Percentiles rank a stretch among this genome's conserved stretches.
phyloP scores from a whole-genome alignment of 2,329 filamentous ascomycete genomes.

The Claviceps paspali region DNA sequence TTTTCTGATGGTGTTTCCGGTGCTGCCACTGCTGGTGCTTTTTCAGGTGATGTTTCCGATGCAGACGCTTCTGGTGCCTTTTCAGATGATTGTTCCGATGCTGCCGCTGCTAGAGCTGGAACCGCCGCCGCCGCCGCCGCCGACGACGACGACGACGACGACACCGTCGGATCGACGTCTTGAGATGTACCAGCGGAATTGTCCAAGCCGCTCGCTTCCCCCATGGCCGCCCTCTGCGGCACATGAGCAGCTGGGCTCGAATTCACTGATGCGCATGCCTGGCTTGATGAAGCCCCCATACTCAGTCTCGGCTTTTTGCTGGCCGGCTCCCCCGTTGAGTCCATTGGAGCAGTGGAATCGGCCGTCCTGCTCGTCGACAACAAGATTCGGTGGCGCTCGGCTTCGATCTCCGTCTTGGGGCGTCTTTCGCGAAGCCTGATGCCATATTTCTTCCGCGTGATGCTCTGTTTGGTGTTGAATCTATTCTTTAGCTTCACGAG shows the following conservation, averaged over 20 bases:
- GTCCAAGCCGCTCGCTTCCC: slow-evolving; percentile 20
- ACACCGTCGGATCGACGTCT: slow-evolving; percentile 19
- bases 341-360: background rate
- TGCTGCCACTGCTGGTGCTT: background rate
- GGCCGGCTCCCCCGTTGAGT: slow-evolving; percentile 1
- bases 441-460: slow-evolving; percentile 43
- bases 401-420: slow-evolving; percentile 29
- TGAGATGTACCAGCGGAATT: slow-evolving; percentile 22
- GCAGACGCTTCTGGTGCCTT: too few relatives aligned
- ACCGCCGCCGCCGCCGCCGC: too few relatives aligned
- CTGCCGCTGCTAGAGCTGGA: too few relatives aligned
- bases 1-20: slow-evolving; percentile 5
- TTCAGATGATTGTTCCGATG: too few relatives aligned
- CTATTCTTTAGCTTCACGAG: slow-evolving; percentile 33
- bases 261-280: background rate
- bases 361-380: background rate
- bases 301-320: slow-evolving; percentile 13
- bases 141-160: slow-evolving; percentile 10
- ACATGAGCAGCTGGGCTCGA: background rate
- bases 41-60: too few relatives aligned
- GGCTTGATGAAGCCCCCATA: slow-evolving; percentile 2
- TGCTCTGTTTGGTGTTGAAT: slow-evolving; percentile 39
- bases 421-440: slow-evolving; percentile 36
- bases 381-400: slow-evolving; percentile 24
- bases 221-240: slow-evolving; percentile 14